phyloP scores from a whole-genome alignment of 169 alveolate genomes.

The Eimeria sp. region DNA sequence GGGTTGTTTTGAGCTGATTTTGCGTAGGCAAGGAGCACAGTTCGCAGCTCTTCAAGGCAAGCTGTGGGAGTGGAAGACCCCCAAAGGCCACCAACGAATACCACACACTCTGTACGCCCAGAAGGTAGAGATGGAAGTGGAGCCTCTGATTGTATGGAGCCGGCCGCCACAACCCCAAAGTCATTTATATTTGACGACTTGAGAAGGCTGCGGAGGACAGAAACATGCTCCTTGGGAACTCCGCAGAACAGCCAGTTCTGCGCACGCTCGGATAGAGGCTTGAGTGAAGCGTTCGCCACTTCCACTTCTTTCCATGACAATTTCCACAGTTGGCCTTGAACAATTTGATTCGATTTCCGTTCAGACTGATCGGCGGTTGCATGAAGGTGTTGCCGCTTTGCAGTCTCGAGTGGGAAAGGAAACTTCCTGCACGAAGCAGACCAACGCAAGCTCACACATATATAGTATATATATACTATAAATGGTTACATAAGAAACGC shows the following conservation, averaged over 20 bases:
- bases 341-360: background rate
- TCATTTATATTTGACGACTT: background rate
- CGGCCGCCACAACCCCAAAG: background rate
- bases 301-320: constrained; percentile 3
- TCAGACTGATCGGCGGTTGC: background rate
- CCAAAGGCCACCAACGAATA: constrained; percentile 66
- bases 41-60: constrained; percentile 38
- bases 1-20: constrained; percentile 12
- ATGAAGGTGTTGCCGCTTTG: background rate
- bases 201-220: constrained; percentile 2
- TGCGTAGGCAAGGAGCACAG: constrained; percentile 7
- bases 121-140: background rate
- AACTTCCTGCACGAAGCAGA: constrained; percentile 9
- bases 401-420: constrained; percentile 26
- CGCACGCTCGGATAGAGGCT: background rate
- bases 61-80: background rate
- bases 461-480: background rate
- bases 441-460: background rate
- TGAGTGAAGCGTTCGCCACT: background rate
- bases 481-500: background rate
- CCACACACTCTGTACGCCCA: background rate
- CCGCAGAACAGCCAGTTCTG: constrained; percentile 57
- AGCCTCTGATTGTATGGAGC: background rate
- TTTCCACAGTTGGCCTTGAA: constrained; percentile 25
- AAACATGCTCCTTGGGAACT: constrained; percentile 28